Evolutionary conservation across 768 basidiomycete genomes (phyloP), one percentile per base, ranked within the genome.

Genomic region (Scleroderma bovista): DNA sequence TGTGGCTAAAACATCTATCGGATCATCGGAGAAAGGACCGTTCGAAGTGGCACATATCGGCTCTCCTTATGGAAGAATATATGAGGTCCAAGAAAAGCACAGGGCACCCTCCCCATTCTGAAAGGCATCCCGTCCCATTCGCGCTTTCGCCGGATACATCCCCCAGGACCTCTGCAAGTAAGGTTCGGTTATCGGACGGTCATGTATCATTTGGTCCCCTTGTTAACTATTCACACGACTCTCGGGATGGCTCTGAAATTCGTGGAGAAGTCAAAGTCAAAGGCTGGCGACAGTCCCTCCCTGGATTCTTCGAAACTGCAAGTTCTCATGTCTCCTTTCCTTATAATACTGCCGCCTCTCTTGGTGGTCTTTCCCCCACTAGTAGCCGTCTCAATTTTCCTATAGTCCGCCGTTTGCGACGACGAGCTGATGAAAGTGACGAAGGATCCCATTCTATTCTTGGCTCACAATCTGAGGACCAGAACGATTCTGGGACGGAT

Each of bases 51-150:
- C 72, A 81, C 60, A 60, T 88, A 43, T 80, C 86, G 9, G 86
- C 88, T 3, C 68, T 84, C 46, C 76, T 86, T 12, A 72, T 84
- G 53, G 84, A 88, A 62, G 81, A 87, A 61, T 87, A 80, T 57
- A 50, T 75, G 19, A 76, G 74, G 54, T 69, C 72, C 5, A 74
- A 72, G 47, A 72, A 60, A 44, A 49, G 57, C 29, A 10, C 33
- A 31, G n/a, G 54, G 49, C 19, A 48, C 20, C 46, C 41, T 17
- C 51, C 54, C 44, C 59, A 54, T 42, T 56, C 39, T 15, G 16
- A 44, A 31, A 24, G 46, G 9, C 57, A 62, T 46, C 61, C 48
- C 47, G 45, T 57, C 34, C 54, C 68, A 45, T 13, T 45, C 37
- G 60, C 66, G 22, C 69, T 66, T 6, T 70, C 72, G 11, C 72